Conservation (phyloP, 805 yeast genomes). For the Lachancea kluyveri region DNA sequence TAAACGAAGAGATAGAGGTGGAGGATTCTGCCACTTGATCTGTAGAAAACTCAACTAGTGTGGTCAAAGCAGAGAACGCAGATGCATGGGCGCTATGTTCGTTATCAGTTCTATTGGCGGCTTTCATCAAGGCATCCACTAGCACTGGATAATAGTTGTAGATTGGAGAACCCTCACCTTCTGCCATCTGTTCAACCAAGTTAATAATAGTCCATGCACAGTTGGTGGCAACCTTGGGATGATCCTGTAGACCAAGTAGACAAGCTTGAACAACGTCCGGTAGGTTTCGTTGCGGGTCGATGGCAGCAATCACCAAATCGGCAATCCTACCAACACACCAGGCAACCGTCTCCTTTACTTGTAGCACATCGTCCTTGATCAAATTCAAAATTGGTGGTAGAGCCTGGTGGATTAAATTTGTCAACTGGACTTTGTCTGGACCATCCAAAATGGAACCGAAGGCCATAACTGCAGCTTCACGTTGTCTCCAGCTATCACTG, state of each 20-base stretch:
- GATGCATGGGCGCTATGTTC: constrained; percentile 88
- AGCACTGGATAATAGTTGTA: constrained; percentile 67
- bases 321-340: constrained; percentile 98
- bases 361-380: constrained; percentile 69
- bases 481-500: constrained; percentile 65
- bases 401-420: constrained; percentile 70
- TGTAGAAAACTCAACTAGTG: constrained; percentile 72
- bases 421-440: constrained; percentile 69
- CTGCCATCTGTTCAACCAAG: constrained; percentile 71
- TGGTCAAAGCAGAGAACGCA: constrained; percentile 90
- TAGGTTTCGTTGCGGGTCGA: constrained; percentile 57
- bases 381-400: constrained; percentile 68
- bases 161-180: constrained; percentile 48
- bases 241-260: constrained; percentile 76
- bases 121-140: constrained; percentile 62
- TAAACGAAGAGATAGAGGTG: constrained; percentile 67
- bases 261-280: constrained; percentile 71
- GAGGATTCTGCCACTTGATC: constrained; percentile 62
- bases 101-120: constrained; percentile 70
- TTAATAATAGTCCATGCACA: constrained; percentile 97
- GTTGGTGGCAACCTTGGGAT: constrained; percentile 90
- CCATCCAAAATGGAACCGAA: constrained; percentile 97
- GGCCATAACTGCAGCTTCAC: constrained; percentile 99
- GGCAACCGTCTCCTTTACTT: constrained; percentile 94
- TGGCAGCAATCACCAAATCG: constrained; percentile 73